Evolutionary conservation across 1,284 basidiomycete genomes (phyloP), one percentile per base, ranked within the genome.

Genomic region (Ustilago lituana): DNA sequence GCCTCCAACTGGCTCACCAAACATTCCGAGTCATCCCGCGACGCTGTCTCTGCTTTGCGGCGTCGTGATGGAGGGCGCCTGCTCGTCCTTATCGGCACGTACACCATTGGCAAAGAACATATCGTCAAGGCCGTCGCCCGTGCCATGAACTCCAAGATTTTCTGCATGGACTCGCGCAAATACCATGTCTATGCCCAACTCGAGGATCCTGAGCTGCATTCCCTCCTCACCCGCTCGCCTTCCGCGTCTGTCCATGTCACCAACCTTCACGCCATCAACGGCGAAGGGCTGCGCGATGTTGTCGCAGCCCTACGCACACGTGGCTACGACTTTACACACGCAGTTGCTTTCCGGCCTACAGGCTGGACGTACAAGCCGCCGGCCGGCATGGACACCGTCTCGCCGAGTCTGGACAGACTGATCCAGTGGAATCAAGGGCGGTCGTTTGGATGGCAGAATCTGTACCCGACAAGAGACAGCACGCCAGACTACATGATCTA

Each of bases 101-200:
- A 98, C 82, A 93, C 92, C 0, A 93, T 98, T 51, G 95, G 95
- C 48, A 98, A 98, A 83, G 95, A 98, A 82, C 89, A 94, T 37
- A 91, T 98, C 43, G 92, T 97, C 27, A 95, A 97, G 86, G 93
- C 91, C 0, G 89, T 98, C 19, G 95, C 95, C 0, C 86, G 88
- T 43, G 89, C 90, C 0, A 83, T 98, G 27, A 84, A 87, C 23
- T 89, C 89, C n/a, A 93, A 91, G 80, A 87, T 98, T 4, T 98
- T 92, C 80, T 96, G 93, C 82, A 92, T 96, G 74, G 82, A 88
- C 1, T 87, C 73, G 12, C 69, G 76, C 44, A 77, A 81, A 50
- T 77, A 81, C 22, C 60, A 72, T 8, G 74, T 76, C 27, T 80
- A 79, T 17, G 55, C 61, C 8, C 72, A 76, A 35, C 61, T 79